Percentiles rank a stretch among this genome's conserved stretches.
Evolutionary conservation across 2,329 filamentous ascomycete genomes (phyloP).

Genomic region (Colletotrichum paranaense): DNA sequence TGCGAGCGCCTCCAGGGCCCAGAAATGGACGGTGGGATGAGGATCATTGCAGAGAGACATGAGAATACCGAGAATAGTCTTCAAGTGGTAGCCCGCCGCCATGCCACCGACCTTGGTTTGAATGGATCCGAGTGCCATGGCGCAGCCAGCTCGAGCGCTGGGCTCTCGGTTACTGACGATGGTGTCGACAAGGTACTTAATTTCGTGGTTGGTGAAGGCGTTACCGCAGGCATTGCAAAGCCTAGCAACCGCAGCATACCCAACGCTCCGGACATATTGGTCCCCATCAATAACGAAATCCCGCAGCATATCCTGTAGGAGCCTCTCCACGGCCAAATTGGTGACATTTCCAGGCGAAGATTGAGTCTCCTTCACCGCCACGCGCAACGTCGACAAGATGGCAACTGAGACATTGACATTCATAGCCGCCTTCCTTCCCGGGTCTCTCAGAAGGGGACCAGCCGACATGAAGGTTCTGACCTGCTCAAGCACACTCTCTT

Average conservation of each 20-base stretch:
- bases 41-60: constrained; percentile 97
- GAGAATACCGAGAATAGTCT: constrained; percentile 97
- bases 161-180: constrained; percentile 96
- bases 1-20: constrained; percentile 90
- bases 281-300: constrained; percentile 86
- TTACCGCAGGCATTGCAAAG: constrained; percentile 89
- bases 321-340: constrained; percentile 80
- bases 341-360: constrained; percentile 79
- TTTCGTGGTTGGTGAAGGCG: constrained; percentile 86
- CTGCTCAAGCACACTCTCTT: constrained; percentile 96
- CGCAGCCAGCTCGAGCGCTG: constrained; percentile 91
- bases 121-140: constrained; percentile 91
- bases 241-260: constrained; percentile 85
- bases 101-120: constrained; percentile 97
- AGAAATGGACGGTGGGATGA: constrained; percentile 95
- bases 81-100: constrained; percentile 95
- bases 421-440: constrained; percentile 89
- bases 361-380: constrained; percentile 83
- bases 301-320: constrained; percentile 80
- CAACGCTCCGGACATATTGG: constrained; percentile 85
- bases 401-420: constrained; percentile 90
- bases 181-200: constrained; percentile 92
- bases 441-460: constrained; percentile 82
- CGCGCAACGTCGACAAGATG: constrained; percentile 82
- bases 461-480: constrained; percentile 90